Base-by-base conservation (phyloP, 2,329 filamentous ascomycete genomes). In the Pseudonectria foliicola region DNA sequence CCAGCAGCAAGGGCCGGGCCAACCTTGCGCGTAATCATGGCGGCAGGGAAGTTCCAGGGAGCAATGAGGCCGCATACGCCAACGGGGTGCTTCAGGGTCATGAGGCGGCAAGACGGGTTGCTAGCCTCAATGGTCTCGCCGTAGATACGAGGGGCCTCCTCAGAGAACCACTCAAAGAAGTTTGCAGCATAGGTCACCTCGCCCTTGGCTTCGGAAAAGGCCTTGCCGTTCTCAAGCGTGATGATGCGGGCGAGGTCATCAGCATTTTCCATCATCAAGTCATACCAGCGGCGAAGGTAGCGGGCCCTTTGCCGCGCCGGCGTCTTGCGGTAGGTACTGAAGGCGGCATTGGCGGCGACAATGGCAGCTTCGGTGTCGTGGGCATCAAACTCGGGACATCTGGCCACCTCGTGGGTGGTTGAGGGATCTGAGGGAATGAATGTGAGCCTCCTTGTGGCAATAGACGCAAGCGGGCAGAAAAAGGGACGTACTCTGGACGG, bases 141-240 rank as follows among this genome's bases (percentile, higher is more conserved):
- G 37, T 56, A 57, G 11, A 55, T 53, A 33, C 77, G 60, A n/a
- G 74, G 71, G 10, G 77, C 77, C 55, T 81, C 77, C 48, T 79
- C 77, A 24, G 68, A 67, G 53, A 80, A 81, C 77, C 77, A 81
- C 54, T 77, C 73, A 35, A 77, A 70, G 57, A 80, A 80, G 43
- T 60, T 67, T 2, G 76, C 70, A 3, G 75, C 74, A 45, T 79
- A 80, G 25, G 59, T 59, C 16, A 71, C 70, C 55, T 81, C 77
- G 8, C 66, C 68, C 47, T 66, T 69, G 11, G 76, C 70, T 49
- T 80, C 77, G 24, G 75, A 68, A 23, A 81, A 51, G 1, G 81
- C 75, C 63, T 85, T 85, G 36, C 81, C 81, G 44, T 84, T 85
- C 60, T 85, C 81, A 63, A 76, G 76, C 15, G 79, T 82, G 52